Evolutionary conservation across 2,329 filamentous ascomycete species (phyloP), one percentile per base, ranked within the genome.

Genomic region (Colletotrichum chlorophyti): DNA sequence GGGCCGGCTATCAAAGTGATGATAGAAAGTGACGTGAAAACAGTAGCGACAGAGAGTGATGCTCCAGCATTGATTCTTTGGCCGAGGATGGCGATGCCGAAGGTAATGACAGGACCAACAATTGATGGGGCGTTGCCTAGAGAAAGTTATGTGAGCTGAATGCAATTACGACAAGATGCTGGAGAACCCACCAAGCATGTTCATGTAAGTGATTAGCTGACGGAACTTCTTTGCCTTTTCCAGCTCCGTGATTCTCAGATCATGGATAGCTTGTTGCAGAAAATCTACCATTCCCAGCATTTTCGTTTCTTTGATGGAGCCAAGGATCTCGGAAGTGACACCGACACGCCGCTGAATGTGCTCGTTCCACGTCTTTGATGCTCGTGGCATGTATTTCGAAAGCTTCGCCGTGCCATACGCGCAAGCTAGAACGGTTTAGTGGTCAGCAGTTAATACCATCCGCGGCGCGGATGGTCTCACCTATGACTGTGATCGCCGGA

Each of bases 231-330:
- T 57, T 2, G 67, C 67, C 11, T 38, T 43, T 11, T 46, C n/a
- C 6, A 70, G 53, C 26, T 70, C 63, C 5, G 38, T 41, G 3
- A 64, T 48, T 37, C 63, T 52, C 4, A 68, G 53, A 10, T 23
- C 40, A 11, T 64, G 58, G 19, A 69, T 65, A 0, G 32, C 29
- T 0, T 21, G n/a, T 5, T 60, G 53, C 10, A 70, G 65, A 0
- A 63, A 59, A 0, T 61, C 54, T 0, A 63, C 59, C 0, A 70
- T 43, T 0, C 70, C 70, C 1, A 69, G 61, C 70, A 73, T 73
- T n/a, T 72, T 73, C 15, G 67, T 63, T 3, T 67, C 69, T 26
- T 71, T 73, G 47, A 73, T 72, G 2, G 60, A 62, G 0, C 65
- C 61, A 3, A 73, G 48, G 43, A 73, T 66, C 4, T 64, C 58